Percentiles rank a stretch among this genome's conserved stretches.
These are phyloP conservation scores for Torulaspora indica DNA, from an alignment of 805 yeast genomes.

Conservation along the genomic window DNA sequence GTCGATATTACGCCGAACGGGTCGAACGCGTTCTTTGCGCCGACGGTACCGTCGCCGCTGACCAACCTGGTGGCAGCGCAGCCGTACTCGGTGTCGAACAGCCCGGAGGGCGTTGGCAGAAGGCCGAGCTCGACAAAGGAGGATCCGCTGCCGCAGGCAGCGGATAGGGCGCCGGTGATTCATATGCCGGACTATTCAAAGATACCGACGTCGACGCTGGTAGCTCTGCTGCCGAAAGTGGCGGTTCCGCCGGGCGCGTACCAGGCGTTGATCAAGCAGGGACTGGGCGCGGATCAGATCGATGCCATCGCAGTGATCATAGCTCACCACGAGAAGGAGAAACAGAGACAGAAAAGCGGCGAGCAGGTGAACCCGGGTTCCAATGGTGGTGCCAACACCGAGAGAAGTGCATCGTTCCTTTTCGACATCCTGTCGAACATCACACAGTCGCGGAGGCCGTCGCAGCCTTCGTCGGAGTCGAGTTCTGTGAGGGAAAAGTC, in stretches of 20 bases:
- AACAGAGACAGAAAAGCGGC: constrained; percentile 25
- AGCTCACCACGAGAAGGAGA: constrained; percentile 57
- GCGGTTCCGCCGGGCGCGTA: constrained; percentile 73
- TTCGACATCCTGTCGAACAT: constrained; percentile 2
- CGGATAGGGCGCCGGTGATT: constrained; percentile 15
- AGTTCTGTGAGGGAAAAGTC: background rate
- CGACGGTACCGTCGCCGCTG: constrained; percentile 22
- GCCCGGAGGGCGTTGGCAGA: constrained; percentile 8
- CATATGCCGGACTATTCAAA: constrained; percentile 32
- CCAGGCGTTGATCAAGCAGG: constrained; percentile 57
- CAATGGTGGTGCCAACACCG: background rate
- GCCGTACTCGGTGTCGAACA: constrained; percentile 13
- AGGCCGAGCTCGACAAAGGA: constrained; percentile 3
- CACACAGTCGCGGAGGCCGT: background rate
- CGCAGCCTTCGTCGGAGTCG: constrained; percentile 1
- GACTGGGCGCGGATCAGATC: constrained; percentile 63
- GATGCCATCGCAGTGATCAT: constrained; percentile 68
- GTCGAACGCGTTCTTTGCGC: constrained; percentile 6
- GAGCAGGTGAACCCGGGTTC: constrained; percentile 36
- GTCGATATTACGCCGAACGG: constrained; percentile 15
- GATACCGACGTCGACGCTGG: constrained; percentile 35
- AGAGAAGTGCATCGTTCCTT: constrained; percentile 8
- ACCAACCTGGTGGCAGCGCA: constrained; percentile 18
- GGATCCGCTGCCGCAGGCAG: constrained; percentile 4
- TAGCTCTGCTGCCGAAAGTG: constrained; percentile 51